These are phyloP conservation scores for Salpingoeca rosetta DNA, from an alignment of 78 protist genomes.

Conservation along the genomic window DNA sequence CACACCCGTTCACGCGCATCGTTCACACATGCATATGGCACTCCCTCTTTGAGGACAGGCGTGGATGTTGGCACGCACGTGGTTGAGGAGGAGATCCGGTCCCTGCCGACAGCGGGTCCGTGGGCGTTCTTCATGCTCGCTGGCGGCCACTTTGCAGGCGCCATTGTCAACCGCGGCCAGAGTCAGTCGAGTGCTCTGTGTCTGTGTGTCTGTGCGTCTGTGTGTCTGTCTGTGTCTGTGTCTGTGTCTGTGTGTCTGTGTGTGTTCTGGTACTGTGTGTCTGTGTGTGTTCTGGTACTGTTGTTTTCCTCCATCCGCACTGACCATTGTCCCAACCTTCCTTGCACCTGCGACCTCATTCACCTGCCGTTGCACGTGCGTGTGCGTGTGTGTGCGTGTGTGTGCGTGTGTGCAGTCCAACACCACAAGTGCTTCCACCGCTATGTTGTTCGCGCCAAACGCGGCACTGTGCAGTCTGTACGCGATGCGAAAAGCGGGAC, in stretches of 20 bases:
- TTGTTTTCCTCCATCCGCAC: not conserved
- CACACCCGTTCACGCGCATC: too few species aligned
- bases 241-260: not conserved
- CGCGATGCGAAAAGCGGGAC: not conserved
- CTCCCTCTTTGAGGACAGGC: too few species aligned
- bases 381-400: too few species aligned
- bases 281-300: not conserved
- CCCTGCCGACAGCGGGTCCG: too few species aligned
- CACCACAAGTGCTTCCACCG: not conserved
- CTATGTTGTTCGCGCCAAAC: not conserved
- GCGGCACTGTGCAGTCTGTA: not conserved
- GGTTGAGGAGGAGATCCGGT: too few species aligned
- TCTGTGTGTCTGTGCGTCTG: not conserved
- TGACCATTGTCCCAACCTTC: too few species aligned
- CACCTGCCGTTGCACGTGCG: too few species aligned
- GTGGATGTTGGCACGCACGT: too few species aligned
- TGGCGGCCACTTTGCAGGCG: not conserved
- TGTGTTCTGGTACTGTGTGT: not conserved
- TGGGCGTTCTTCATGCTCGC: not conserved
- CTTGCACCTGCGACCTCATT: too few species aligned
- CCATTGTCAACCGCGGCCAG: not conserved
- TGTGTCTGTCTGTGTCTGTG: not conserved
- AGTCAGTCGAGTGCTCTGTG: not conserved
- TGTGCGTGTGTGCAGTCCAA: too few species aligned
- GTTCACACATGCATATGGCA: too few species aligned